phyloP scores from a whole-genome alignment of 2,329 filamentous ascomycete species.

The Colletotrichum eleusines region DNA sequence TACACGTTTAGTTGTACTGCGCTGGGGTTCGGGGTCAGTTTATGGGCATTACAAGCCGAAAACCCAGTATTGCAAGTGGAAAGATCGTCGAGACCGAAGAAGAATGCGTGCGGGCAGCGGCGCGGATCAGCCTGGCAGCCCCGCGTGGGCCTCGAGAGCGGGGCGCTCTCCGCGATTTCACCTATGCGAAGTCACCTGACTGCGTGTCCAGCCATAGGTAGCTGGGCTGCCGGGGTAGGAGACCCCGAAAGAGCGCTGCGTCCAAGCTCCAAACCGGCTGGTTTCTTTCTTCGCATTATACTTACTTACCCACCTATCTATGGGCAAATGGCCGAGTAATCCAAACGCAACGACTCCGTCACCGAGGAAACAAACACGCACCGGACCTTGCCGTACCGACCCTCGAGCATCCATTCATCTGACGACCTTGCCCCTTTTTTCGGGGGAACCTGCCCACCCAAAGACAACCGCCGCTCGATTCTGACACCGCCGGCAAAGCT shows the following conservation, averaged over 20 bases:
- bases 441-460: background rate
- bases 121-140: conserved; percentile 4
- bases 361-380: too few relatives aligned
- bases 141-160: conserved; percentile 13
- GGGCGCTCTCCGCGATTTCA: conserved; percentile 4
- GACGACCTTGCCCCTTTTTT: background rate
- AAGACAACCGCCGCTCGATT: background rate
- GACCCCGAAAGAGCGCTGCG: background rate
- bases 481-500: background rate
- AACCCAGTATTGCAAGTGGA: background rate
- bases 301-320: too few relatives aligned
- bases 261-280: conserved; percentile 24
- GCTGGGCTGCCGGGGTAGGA: background rate
- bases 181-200: conserved; percentile 49
- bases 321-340: background rate
- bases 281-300: background rate
- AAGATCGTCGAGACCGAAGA: background rate
- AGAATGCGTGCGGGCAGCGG: background rate
- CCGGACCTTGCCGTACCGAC: background rate
- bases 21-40: background rate
- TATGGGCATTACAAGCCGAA: background rate
- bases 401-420: background rate
- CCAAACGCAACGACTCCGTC: background rate
- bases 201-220: conserved; percentile 2
- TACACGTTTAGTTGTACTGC: background rate